phyloP scores from a whole-genome alignment of 2,329 filamentous ascomycete genomes.

The Verticillium klebahnii region DNA sequence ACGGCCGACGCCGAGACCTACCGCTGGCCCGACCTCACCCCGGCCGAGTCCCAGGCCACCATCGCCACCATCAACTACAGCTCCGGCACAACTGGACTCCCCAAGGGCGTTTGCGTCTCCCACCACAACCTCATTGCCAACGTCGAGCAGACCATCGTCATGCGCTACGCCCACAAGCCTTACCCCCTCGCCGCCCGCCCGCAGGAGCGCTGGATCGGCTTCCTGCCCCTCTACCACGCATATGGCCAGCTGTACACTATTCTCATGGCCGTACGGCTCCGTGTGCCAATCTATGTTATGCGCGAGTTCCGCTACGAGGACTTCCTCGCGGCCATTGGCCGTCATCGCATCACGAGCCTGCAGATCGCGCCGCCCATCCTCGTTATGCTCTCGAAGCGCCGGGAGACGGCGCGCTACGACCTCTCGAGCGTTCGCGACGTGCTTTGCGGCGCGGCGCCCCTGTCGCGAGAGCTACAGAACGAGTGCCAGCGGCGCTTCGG shows the following conservation, averaged over 20 bases:
- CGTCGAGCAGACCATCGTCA: slow-evolving; percentile 42
- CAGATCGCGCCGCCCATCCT: slow-evolving; percentile 54
- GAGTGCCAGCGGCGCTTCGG: slow-evolving; percentile 39
- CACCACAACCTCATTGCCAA: slow-evolving; percentile 47
- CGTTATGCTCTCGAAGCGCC: slow-evolving; percentile 55
- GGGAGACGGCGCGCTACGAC: slow-evolving; percentile 45
- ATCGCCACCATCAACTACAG: slow-evolving; percentile 45
- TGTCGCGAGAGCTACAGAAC: slow-evolving; percentile 34
- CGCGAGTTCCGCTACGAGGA: slow-evolving; percentile 48
- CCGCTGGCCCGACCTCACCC: slow-evolving; percentile 33
- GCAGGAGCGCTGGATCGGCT: slow-evolving; percentile 48
- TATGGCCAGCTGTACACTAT: slow-evolving; percentile 51
- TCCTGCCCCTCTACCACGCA: slow-evolving; percentile 63
- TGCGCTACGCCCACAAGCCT: slow-evolving; percentile 33
- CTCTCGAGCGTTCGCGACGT: slow-evolving; percentile 43
- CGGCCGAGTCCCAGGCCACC: slow-evolving; percentile 26
- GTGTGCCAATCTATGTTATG: slow-evolving; percentile 52
- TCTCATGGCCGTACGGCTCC: slow-evolving; percentile 37
- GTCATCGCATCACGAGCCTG: slow-evolving; percentile 48
- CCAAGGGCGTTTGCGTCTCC: slow-evolving; percentile 45
- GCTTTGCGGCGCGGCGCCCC: slow-evolving; percentile 49
- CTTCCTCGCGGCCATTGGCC: slow-evolving; percentile 45
- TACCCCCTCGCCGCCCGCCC: slow-evolving; percentile 29
- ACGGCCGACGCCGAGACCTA: slow-evolving; percentile 26
- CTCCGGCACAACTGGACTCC: slow-evolving; percentile 46